Evolutionary conservation across 2,329 filamentous ascomycete genomes (phyloP), one percentile per base, ranked within the genome.

Genomic region (Alternaria longipes): DNA sequence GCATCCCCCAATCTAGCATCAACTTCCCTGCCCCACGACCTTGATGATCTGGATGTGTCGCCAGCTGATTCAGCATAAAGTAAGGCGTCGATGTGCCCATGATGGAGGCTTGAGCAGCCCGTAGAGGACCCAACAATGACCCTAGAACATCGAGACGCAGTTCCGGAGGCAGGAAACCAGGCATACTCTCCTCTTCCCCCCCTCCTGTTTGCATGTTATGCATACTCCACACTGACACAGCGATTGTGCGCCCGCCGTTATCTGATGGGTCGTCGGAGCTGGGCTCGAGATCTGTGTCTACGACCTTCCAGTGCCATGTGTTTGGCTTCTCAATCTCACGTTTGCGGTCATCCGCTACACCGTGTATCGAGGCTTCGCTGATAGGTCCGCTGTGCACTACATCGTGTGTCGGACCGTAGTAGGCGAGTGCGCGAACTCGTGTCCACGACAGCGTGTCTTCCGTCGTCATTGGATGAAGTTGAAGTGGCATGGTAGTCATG

Each of bases 91-190:
- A 41, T 0, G 52, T 54, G 2, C 69, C 73, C 73, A 78, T 75
- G 32, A 75, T 71, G 11, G 71, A 67, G 3, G 64, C 38, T 18
- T 70, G 61, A 6, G 72, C 72, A 4, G 54, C 65, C 3, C 69
- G 57, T 1, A 78, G 50, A 7, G 74, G 74, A 4, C 54, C 60
- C 3, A 78, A 59, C 0, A 75, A 53, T 3, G 78, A 75, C 0
- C 18, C 24, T 2, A 78, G 50, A 8, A 68, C 71, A n/a, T 74
- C 69, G 2, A 73, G 53, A 3, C 69, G 69, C 11, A 75, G 26
- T 65, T 92, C 91, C 0, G 91, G 90, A 1, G 94, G 94, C 32
- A 97, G 85, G 56, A 92, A 89, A 54, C 50, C 50, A 4, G 97
- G 86, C 24, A 91, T 87, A 20, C 36, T 28, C 5, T 8, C 38